These are phyloP conservation scores for Colletotrichum tamarilloi DNA, from an alignment of 2,329 filamentous ascomycete species.

Conservation along the genomic window DNA sequence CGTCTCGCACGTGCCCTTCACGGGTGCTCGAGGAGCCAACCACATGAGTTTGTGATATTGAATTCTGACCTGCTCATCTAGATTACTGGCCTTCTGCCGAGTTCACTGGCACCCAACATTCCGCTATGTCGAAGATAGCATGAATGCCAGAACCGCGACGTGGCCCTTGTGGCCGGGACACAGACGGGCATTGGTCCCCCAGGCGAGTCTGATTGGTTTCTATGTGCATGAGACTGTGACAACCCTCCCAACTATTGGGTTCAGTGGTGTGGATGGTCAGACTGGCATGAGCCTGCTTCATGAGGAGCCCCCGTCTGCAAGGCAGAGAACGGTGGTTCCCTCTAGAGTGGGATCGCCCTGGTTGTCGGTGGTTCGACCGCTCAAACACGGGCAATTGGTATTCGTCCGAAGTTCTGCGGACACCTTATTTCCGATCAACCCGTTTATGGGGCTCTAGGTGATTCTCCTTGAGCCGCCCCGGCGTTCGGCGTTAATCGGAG, in stretches of 20 bases:
- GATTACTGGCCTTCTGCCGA: neutral
- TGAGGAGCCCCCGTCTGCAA: neutral
- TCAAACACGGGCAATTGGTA: conserved; percentile 16
- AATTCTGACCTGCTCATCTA: conserved; percentile 18
- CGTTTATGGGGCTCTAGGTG: neutral
- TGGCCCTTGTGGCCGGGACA: conserved; percentile 12
- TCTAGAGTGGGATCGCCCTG: conserved; percentile 21
- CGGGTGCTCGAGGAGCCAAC: conserved; percentile 15
- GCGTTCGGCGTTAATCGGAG: conserved; percentile 18
- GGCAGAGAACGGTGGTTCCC: conserved; percentile 27
- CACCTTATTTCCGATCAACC: conserved; percentile 30
- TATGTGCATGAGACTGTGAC: conserved; percentile 30
- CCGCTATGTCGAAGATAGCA: neutral
- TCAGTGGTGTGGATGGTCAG: neutral
- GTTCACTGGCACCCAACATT: neutral
- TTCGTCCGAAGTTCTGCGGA: conserved; percentile 27
- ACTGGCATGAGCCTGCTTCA: conserved; percentile 28
- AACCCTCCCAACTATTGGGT: conserved; percentile 1
- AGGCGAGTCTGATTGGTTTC: conserved; percentile 17
- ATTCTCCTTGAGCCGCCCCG: neutral
- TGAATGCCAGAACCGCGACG: conserved; percentile 13
- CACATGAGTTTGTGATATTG: conserved; percentile 7
- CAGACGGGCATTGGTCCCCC: neutral
- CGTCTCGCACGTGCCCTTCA: conserved; percentile 20
- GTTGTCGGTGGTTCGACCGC: conserved; percentile 14